These are phyloP conservation scores for Termitomyces heimii DNA, from an alignment of 768 basidiomycete species.

Conservation along the genomic window DNA sequence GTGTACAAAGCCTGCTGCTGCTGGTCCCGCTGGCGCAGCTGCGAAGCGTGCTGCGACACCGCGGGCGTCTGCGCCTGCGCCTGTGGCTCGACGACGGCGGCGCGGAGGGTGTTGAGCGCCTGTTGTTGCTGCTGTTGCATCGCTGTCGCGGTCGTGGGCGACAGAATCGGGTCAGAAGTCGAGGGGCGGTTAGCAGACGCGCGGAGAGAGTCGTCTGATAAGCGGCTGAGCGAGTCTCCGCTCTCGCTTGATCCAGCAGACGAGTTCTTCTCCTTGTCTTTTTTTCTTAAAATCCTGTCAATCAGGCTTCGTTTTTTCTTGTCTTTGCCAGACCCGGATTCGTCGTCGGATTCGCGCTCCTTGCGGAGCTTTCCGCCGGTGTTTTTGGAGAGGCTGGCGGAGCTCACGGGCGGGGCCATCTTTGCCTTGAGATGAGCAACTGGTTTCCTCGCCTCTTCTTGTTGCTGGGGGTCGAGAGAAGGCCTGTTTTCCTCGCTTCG, in stretches of 20 bases:
- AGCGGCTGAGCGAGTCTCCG: conserved; percentile 32
- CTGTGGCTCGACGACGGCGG: conserved; percentile 17
- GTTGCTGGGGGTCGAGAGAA: conserved; percentile 24
- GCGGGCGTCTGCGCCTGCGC: conserved; percentile 20
- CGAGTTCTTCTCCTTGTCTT: conserved; percentile 59
- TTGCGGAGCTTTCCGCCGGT: conserved; percentile 39
- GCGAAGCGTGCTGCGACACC: conserved; percentile 62
- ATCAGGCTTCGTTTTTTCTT: conserved; percentile 64
- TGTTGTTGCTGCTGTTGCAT: conserved; percentile 55
- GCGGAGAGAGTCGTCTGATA: conserved; percentile 61
- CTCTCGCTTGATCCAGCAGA: conserved; percentile 49
- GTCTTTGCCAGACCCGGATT: conserved; percentile 15
- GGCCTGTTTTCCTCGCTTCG: conserved; percentile 44
- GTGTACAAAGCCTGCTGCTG: conserved; percentile 85
- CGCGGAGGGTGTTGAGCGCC: conserved; percentile 19
- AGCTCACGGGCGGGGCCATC: conserved; percentile 40
- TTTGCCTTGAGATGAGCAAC: conserved; percentile 43
- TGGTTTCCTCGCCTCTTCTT: conserved; percentile 38
- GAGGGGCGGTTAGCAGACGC: conserved; percentile 38
- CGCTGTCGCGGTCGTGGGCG: conserved; percentile 47
- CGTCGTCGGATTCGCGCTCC: conserved; percentile 29
- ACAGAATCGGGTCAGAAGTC: conserved; percentile 30
- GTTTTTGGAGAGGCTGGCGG: conserved; percentile 26
- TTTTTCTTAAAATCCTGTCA: conserved; percentile 65
- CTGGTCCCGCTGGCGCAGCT: conserved; percentile 81